A percentile compares a stretch with the other conserved stretches of the same genome.
These are phyloP conservation scores for Colletotrichum acutatum DNA, from an alignment of 2,329 filamentous ascomycete species.

Conservation along the genomic window DNA sequence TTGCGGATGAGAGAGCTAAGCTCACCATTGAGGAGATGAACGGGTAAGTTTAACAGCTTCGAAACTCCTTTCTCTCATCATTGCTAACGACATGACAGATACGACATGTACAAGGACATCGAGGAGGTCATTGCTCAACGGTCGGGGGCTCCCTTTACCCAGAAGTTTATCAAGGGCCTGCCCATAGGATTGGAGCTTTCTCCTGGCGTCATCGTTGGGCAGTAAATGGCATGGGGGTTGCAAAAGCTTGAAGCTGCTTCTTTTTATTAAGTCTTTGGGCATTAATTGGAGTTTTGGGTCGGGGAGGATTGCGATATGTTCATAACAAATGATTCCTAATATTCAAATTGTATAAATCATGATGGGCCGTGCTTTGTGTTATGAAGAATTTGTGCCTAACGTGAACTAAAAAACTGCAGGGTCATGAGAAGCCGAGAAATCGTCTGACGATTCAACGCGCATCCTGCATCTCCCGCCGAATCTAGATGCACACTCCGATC, in stretches of 20 bases:
- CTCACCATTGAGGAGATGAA: slow-evolving; percentile 79
- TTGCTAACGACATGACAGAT: slow-evolving; percentile 47
- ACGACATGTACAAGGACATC: slow-evolving; percentile 69
- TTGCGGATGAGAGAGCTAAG: slow-evolving; percentile 69
- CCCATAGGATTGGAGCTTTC: slow-evolving; percentile 61
- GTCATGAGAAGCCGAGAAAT: neutral
- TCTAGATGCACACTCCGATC: neutral
- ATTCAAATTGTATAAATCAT: neutral
- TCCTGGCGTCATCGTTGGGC: slow-evolving; percentile 54
- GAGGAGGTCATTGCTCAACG: slow-evolving; percentile 57
- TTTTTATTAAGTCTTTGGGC: neutral
- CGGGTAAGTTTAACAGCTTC: slow-evolving; percentile 53
- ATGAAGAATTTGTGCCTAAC: neutral
- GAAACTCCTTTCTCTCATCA: neutral
- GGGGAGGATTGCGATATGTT: neutral
- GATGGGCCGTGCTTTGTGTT: neutral
- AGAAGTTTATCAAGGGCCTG: slow-evolving; percentile 54
- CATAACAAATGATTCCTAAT: neutral
- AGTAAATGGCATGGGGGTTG: neutral
- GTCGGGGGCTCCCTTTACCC: slow-evolving; percentile 46
- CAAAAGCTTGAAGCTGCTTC: neutral
- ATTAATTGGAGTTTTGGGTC: slow-evolving; percentile 6
- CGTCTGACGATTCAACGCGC: neutral
- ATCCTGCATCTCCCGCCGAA: neutral
- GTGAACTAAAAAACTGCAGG: neutral